A percentile compares a stretch with the other conserved stretches of the same genome.
These are phyloP conservation scores for Grosmannia penicillata DNA, from an alignment of 2,329 filamentous ascomycete genomes.

Conservation along the genomic window DNA sequence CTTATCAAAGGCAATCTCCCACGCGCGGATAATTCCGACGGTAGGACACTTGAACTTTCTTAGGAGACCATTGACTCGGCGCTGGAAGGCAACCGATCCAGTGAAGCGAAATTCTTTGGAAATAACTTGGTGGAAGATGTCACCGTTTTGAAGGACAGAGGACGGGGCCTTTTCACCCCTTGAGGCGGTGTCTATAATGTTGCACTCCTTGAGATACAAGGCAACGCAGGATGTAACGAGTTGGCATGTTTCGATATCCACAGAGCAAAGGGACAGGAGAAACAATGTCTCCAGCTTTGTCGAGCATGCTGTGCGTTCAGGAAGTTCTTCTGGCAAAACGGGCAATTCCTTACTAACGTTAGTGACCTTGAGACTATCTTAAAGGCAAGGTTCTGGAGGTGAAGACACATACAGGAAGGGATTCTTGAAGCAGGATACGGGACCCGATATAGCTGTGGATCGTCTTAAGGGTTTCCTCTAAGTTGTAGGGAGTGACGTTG, in stretches of 20 bases:
- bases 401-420: slow-evolving; percentile 29
- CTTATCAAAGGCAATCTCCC: slow-evolving; percentile 49
- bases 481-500: slow-evolving; percentile 25
- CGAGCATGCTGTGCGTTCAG: slow-evolving; percentile 36
- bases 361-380: too few species aligned
- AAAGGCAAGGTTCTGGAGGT: too few species aligned
- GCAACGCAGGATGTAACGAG: slow-evolving; percentile 47
- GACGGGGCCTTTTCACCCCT: slow-evolving; percentile 34
- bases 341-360: slow-evolving; percentile 44
- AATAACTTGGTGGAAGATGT: slow-evolving; percentile 46
- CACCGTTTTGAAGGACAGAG: slow-evolving; percentile 43
- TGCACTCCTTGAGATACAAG: slow-evolving; percentile 46
- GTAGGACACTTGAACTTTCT: slow-evolving; percentile 47
- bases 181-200: slow-evolving; percentile 34
- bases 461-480: slow-evolving; percentile 26
- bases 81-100: slow-evolving; percentile 55
- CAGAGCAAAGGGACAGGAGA: slow-evolving; percentile 48
- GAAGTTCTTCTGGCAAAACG: slow-evolving; percentile 36
- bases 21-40: slow-evolving; percentile 51
- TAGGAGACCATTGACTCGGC: slow-evolving; percentile 44
- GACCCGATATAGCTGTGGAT: slow-evolving; percentile 43
- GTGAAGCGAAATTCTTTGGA: slow-evolving; percentile 52
- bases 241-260: slow-evolving; percentile 50
- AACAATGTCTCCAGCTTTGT: slow-evolving; percentile 47
- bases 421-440: slow-evolving; percentile 35